A percentile compares a stretch with the other conserved stretches of the same genome.
Evolutionary conservation across 441 rosid genomes (phyloP).

Genomic region (Pelargonium australe): DNA sequence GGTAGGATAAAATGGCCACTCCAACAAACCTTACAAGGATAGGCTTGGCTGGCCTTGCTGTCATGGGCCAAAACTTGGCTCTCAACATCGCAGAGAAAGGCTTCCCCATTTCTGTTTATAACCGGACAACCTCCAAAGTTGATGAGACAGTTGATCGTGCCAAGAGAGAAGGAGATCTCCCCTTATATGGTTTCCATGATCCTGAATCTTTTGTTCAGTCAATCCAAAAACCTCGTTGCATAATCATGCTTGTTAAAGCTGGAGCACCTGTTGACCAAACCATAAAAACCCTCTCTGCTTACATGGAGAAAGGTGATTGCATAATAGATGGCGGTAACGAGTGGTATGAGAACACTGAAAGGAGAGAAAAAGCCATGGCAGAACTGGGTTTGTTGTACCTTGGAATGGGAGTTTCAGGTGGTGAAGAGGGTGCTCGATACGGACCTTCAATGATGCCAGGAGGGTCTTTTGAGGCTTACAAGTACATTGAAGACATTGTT

Average conservation of each 20-base stretch:
- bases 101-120: constrained; percentile 89
- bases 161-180: constrained; percentile 72
- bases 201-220: constrained; percentile 72
- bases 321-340: constrained; percentile 92
- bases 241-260: constrained; percentile 91
- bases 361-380: constrained; percentile 66
- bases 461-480: constrained; percentile 81
- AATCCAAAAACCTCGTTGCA: constrained; percentile 79
- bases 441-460: constrained; percentile 99
- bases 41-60: constrained; percentile 91
- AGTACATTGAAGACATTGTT: constrained; percentile 80
- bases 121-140: constrained; percentile 76
- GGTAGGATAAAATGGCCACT: constrained; percentile 40
- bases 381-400: constrained; percentile 74
- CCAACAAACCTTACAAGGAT: constrained; percentile 58
- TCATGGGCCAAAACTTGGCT: constrained; percentile 95
- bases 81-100: constrained; percentile 95
- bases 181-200: constrained; percentile 77
- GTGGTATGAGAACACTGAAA: constrained; percentile 95
- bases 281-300: constrained; percentile 68
- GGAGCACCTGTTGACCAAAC: constrained; percentile 90
- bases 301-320: constrained; percentile 85
- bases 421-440: constrained; percentile 89
- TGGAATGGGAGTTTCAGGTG: constrained; percentile 98
- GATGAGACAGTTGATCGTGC: constrained; percentile 90